These are phyloP conservation scores for Pestalotiopsis sp. DNA, from an alignment of 2,329 filamentous ascomycete species.

Conservation along the genomic window DNA sequence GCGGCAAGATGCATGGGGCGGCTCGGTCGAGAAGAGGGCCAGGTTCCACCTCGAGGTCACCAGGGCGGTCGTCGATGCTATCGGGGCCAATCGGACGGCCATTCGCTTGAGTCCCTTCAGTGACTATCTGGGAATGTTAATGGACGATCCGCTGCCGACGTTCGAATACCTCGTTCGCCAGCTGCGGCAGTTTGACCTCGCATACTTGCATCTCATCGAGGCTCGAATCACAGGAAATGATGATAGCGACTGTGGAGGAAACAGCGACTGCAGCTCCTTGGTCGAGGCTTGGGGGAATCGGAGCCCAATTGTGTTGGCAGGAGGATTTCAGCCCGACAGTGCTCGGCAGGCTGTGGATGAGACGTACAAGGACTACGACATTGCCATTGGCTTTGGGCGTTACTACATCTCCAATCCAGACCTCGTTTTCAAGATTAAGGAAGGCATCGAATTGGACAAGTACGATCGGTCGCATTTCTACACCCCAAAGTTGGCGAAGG, in stretches of 20 bases:
- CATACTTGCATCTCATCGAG: conserved; percentile 62
- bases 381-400: conserved; percentile 50
- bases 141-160: conserved; percentile 64
- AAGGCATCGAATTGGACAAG: conserved; percentile 43
- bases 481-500: conserved; percentile 17
- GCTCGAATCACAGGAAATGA: conserved; percentile 46
- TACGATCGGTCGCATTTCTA: conserved; percentile 52
- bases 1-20: conserved; percentile 59
- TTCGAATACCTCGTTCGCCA: conserved; percentile 57
- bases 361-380: conserved; percentile 40
- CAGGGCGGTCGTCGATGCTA: conserved; percentile 52
- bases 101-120: conserved; percentile 59
- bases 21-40: conserved; percentile 57
- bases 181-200: conserved; percentile 53
- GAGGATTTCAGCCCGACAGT: conserved; percentile 36
- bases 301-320: conserved; percentile 50
- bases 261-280: conserved; percentile 44
- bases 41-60: conserved; percentile 56
- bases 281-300: conserved; percentile 45
- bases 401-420: conserved; percentile 53
- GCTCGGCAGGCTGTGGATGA: conserved; percentile 34
- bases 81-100: conserved; percentile 51
- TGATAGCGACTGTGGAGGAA: conserved; percentile 38
- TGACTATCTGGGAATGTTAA: conserved; percentile 60
- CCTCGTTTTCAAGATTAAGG: conserved; percentile 44